Evolutionary conservation across 2,329 filamentous ascomycete genomes (phyloP).

Genomic region (Acarospora socialis): DNA sequence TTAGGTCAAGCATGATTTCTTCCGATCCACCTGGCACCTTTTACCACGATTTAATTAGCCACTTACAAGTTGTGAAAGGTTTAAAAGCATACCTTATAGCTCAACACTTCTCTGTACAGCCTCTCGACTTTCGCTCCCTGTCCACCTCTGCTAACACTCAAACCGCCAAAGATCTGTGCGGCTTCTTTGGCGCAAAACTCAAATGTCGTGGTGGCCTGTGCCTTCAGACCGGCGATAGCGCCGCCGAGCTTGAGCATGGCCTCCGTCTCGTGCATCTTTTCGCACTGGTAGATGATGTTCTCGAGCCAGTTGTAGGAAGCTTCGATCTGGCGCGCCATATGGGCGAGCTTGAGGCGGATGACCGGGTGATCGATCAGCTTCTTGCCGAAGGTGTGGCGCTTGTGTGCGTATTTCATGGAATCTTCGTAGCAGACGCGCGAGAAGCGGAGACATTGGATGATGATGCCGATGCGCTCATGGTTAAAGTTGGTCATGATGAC

Average conservation of each 20-base stretch:
- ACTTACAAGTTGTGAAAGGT: no score
- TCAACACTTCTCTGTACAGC: no score
- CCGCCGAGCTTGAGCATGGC: constrained; percentile 93
- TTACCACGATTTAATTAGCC: no score
- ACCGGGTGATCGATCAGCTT: constrained; percentile 93
- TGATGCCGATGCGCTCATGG: constrained; percentile 96
- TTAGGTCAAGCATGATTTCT: constrained; percentile 97
- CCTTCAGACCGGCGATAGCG: constrained; percentile 85
- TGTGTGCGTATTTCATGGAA: constrained; percentile 90
- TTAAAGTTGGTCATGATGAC: constrained; percentile 99
- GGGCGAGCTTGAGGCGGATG: constrained; percentile 91
- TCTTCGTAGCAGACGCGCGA: constrained; percentile 95
- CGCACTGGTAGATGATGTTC: constrained; percentile 83
- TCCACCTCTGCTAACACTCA: constrained; percentile 82
- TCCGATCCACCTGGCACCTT: constrained; percentile 90
- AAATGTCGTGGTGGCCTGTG: constrained; percentile 84
- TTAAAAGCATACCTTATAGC: no score
- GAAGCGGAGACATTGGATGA: constrained; percentile 94
- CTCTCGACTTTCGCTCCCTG: constrained; percentile 62
- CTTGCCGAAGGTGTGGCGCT: constrained; percentile 93
- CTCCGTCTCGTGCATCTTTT: constrained; percentile 85
- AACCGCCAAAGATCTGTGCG: constrained; percentile 89
- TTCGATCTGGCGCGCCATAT: constrained; percentile 97
- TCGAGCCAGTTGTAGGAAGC: constrained; percentile 95
- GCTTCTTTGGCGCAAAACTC: constrained; percentile 97